These are phyloP conservation scores for Erucastrum elatum DNA, from an alignment of 345 rosid species.

Conservation along the genomic window DNA sequence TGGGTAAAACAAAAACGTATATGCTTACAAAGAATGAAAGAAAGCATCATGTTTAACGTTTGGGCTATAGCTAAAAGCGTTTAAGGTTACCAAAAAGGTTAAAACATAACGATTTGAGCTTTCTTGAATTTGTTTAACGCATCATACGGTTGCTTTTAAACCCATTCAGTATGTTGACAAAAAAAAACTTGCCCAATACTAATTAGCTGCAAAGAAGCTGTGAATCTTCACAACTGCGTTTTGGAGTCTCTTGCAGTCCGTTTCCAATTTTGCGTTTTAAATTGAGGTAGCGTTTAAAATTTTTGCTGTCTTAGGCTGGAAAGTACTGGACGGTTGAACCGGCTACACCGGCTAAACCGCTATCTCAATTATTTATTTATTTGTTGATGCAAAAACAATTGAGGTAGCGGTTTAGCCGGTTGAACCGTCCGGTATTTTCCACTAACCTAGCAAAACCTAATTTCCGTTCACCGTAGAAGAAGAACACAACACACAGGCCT, in stretches of 20 bases:
- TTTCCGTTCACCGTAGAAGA: not conserved
- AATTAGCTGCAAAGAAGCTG: not conserved
- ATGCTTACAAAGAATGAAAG: not conserved
- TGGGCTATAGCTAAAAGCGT: not conserved
- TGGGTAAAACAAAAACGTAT: not conserved
- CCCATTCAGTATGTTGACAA: not conserved
- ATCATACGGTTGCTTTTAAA: not conserved
- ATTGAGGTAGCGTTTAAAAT: not conserved
- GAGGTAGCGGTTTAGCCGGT: not conserved
- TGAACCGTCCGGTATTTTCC: not conserved
- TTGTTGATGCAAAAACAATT: too few species aligned
- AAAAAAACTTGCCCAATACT: not conserved
- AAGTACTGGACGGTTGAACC: not conserved
- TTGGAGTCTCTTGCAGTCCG: not conserved
- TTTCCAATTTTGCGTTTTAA: not conserved
- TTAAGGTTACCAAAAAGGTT: not conserved
- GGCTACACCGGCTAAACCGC: not conserved
- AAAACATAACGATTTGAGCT: not conserved
- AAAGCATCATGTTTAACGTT: not conserved
- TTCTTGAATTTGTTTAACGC: not conserved
- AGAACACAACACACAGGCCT: not conserved
- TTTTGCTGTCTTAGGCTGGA: not conserved
- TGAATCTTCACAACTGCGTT: not conserved
- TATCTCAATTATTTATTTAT: not conserved
- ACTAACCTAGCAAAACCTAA: not conserved